Conservation (phyloP, 352 stramenopile genomes). For the Thalassiosira allenii region DNA sequence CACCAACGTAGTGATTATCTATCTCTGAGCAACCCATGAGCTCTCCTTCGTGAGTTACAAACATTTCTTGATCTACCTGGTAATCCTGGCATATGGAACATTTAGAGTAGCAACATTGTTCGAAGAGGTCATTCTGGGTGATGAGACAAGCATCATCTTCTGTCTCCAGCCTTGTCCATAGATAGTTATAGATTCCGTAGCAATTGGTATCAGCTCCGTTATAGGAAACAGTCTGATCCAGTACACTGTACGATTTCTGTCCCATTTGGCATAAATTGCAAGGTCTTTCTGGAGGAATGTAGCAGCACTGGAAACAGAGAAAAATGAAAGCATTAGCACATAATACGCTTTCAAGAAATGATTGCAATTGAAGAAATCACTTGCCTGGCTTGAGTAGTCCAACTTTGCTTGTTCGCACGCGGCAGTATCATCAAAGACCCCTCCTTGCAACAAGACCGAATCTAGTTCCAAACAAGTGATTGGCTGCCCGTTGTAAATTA, state of each 20-base stretch:
- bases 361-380: background rate
- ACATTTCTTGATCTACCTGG: conserved; percentile 53
- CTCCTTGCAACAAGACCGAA: conserved; percentile 53
- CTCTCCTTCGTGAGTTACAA: conserved; percentile 49
- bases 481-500: conserved; percentile 47
- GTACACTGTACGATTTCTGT: conserved; percentile 51
- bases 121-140: conserved; percentile 57
- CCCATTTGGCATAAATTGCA: conserved; percentile 64
- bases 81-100: conserved; percentile 63
- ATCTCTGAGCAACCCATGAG: conserved; percentile 63
- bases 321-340: background rate
- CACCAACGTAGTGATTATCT: conserved; percentile 55
- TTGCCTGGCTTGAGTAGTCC: conserved; percentile 55
- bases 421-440: conserved; percentile 51
- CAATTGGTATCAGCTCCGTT: conserved; percentile 65
- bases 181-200: conserved; percentile 64
- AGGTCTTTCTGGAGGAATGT: conserved; percentile 52
- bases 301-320: conserved; percentile 54
- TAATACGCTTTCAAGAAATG: background rate
- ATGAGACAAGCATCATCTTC: conserved; percentile 52
- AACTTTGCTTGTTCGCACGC: conserved; percentile 47
- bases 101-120: conserved; percentile 64
- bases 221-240: conserved; percentile 50
- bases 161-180: conserved; percentile 56
- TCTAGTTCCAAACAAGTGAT: conserved; percentile 74